Conservation (phyloP, 352 stramenopile species). For the Thraustochytrium sp. region DNA sequence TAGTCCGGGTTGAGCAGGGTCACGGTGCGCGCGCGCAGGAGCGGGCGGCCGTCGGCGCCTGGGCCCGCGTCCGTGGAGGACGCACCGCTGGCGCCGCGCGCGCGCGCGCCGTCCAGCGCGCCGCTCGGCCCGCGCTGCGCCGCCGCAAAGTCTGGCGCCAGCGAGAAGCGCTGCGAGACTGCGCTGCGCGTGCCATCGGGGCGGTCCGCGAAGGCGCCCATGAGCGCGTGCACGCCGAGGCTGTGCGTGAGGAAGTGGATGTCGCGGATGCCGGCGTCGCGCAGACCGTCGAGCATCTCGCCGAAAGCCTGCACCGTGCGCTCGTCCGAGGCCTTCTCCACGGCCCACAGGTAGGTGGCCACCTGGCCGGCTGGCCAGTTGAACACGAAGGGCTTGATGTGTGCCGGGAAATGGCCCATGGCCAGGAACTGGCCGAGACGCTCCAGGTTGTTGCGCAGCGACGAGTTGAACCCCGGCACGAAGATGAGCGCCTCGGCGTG, state of each 20-base stretch:
- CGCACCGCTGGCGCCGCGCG: neutral
- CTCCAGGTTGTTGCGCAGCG: slow-evolving; percentile 47
- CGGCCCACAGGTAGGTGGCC: slow-evolving; percentile 50
- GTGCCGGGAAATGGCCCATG: slow-evolving; percentile 52
- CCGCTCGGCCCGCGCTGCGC: neutral
- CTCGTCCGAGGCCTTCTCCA: slow-evolving; percentile 5
- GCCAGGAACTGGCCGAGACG: slow-evolving; percentile 53
- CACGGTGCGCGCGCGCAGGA: slow-evolving; percentile 54
- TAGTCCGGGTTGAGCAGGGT: slow-evolving; percentile 73
- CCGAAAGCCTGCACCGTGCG: slow-evolving; percentile 49
- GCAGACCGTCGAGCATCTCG: slow-evolving; percentile 48
- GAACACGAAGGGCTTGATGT: slow-evolving; percentile 56
- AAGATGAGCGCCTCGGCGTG: slow-evolving; percentile 53
- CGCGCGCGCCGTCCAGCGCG: neutral
- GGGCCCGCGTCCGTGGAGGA: neutral
- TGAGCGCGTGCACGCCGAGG: slow-evolving; percentile 53
- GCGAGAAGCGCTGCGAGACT: slow-evolving; percentile 49
- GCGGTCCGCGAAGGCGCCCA: slow-evolving; percentile 47
- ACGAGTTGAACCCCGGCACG: slow-evolving; percentile 54
- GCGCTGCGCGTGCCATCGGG: slow-evolving; percentile 44
- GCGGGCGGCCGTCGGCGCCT: neutral
- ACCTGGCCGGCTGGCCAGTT: slow-evolving; percentile 49
- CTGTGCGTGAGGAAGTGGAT: slow-evolving; percentile 55
- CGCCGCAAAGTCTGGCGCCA: slow-evolving; percentile 43
- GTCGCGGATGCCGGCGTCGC: slow-evolving; percentile 48